A percentile compares a stretch with the other conserved stretches of the same genome.
Evolutionary conservation across 192 early-diverging fungal species (phyloP).

Genomic region (Coemansia sp.): DNA sequence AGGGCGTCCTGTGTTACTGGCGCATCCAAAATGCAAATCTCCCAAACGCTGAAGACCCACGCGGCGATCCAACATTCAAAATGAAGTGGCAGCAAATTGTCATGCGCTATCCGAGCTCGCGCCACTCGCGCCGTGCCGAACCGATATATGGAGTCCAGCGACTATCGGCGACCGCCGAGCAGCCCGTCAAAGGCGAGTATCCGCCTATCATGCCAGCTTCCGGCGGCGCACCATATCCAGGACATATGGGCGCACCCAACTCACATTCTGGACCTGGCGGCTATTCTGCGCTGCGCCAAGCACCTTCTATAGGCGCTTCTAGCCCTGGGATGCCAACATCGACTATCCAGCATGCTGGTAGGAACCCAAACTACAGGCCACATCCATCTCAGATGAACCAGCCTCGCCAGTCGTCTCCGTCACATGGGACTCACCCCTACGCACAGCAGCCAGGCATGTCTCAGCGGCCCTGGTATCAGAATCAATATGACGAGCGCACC

Average conservation of each 20-base stretch:
- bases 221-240: neutral
- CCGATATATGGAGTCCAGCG: slow-evolving; percentile 40
- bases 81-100: slow-evolving; percentile 44
- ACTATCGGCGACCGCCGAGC: neutral
- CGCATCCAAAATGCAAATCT: slow-evolving; percentile 38
- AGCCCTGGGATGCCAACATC: neutral
- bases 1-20: slow-evolving; percentile 55
- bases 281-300: neutral
- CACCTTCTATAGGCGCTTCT: neutral
- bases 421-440: neutral
- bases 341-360: neutral
- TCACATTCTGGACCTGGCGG: neutral
- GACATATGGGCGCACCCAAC: neutral
- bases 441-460: neutral
- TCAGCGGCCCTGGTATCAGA: neutral
- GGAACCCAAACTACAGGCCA: slow-evolving; percentile 5
- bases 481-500: neutral
- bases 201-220: neutral
- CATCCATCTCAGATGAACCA: slow-evolving; percentile 8
- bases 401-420: slow-evolving; percentile 2
- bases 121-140: slow-evolving; percentile 41
- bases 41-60: slow-evolving; percentile 30
- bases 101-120: slow-evolving; percentile 38
- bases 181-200: neutral
- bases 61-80: slow-evolving; percentile 23